Base-by-base conservation (phyloP, 495 filamentous ascomycete species). In the Daldinia loculata region DNA sequence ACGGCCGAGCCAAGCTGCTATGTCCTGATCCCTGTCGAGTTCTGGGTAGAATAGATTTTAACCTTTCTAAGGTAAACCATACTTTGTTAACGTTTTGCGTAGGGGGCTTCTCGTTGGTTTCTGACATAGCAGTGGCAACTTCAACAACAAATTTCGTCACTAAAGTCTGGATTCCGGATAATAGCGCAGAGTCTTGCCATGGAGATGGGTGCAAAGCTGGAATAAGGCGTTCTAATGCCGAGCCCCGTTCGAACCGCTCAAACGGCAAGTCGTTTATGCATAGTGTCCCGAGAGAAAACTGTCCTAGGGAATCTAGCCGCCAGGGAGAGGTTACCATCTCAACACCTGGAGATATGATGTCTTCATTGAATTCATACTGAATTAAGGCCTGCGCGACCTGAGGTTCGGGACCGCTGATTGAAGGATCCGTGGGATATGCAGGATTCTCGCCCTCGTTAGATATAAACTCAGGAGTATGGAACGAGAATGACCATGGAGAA, bases 181-280 rank as follows among this genome's bases (percentile, higher is more conserved):
- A 19, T 3, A 68, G 15, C 2, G 38, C 19, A 1, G 6, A 65
- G 17, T 65, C 61, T 1, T 52, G 64, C 50, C 43, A 27, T 11
- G 64, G 60, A 14, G 65, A 68, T 3, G 70, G 22, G 5, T 3
- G 12, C n/a, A n/a, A 22, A 14, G 38, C 38, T 4, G 52, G 27
- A 6, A 9, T 26, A 24, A 72, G 38, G 26, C 51, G n/a, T 45
- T 17, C 56, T 12, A 4, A 36, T 15, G 4, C 22, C 22, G 50
- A 39, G 3, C 64, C 27, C 5, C 17, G 48, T 36, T 64, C 65
- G 26, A 67, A 65, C 30, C 9, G 27, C 29, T 65, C 60, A 45
- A 61, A 72, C 6, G 70, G 70, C 15, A 72, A 50, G 59, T 29
- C 26, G 24, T 65, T 22, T 14, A 63, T 22, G 4, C 3, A 52